These are phyloP conservation scores for Volvox reticuliferus DNA, from an alignment of 139 green algal species.

Conservation along the genomic window DNA sequence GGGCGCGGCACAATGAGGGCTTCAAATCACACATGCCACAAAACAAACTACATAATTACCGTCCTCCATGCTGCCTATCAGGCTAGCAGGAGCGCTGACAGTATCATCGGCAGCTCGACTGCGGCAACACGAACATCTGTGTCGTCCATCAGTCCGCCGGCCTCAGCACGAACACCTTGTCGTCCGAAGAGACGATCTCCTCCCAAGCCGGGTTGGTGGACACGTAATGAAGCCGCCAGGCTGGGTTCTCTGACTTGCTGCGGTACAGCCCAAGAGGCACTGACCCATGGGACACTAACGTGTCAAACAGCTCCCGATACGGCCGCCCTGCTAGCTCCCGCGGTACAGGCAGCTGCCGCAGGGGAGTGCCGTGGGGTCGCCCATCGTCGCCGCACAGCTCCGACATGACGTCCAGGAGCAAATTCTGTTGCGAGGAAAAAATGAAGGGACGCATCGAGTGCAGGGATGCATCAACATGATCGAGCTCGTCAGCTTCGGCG, in stretches of 20 bases:
- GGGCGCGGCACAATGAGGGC: no score
- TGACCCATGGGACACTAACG: conserved; percentile 46
- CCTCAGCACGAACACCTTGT: conserved; percentile 81
- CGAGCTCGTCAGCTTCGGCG: no score
- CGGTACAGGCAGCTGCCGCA: conserved; percentile 72
- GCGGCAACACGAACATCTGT: background rate
- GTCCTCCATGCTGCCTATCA: no score
- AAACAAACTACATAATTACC: no score
- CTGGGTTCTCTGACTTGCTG: conserved; percentile 77
- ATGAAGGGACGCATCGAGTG: background rate
- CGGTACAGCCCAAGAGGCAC: conserved; percentile 78
- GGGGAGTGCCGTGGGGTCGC: conserved; percentile 64
- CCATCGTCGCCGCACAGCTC: conserved; percentile 79
- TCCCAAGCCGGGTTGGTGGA: conserved; percentile 68
- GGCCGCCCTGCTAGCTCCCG: conserved; percentile 59
- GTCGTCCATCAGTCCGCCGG: background rate
- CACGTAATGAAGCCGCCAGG: conserved; percentile 78
- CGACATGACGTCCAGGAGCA: conserved; percentile 79
- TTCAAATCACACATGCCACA: no score
- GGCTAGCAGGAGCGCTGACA: no score
- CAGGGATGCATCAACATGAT: background rate
- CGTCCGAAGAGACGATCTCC: conserved; percentile 46
- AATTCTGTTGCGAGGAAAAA: conserved; percentile 40
- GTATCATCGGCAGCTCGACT: background rate
- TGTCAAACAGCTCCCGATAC: conserved; percentile 76